Base-by-base conservation (phyloP, 179 eudicot genomes). In the Beta corolliflora region DNA sequence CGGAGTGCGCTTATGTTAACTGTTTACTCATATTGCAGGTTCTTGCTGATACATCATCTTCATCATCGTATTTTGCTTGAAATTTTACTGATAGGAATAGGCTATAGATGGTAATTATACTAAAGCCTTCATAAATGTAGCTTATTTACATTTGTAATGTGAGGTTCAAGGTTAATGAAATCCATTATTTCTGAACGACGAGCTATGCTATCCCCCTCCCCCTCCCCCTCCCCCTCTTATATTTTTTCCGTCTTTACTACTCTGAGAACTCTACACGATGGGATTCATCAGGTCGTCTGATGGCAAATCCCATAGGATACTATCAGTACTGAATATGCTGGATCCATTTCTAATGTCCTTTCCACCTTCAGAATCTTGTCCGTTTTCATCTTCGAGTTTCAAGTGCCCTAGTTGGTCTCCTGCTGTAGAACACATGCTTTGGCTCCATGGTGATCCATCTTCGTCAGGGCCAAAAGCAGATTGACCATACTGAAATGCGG, bases 11-110 rank as follows among this genome's bases (percentile, higher is more conserved):
- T 82, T 58, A 14, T 23, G 63, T 71, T 41, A 64, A 77, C 64
- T 68, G 15, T 64, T 79, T 65, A 60, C 58, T 36, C 60, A 7
- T 60, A 56, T 81, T 89, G 91, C 98, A 95, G 99, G 92, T 95
- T 67, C 95, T 95, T 80, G 97, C 94, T 81, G 98, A 95, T 90
- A 95, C 98, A 82, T 91, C 99, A 21, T 92, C 97, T 50, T 90
- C 94, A 19, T 91, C 97, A 64, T 94, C 98, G 55, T 94, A 94
- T 81, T 94, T 94, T 81, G 98, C 98, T 83, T 94, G 85, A 87
- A 82, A 18, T 41, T 59, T 78, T 36, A 59, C 31, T 21, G 15
- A 10, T 23, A 73, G 83, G 70, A 76, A 76, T 68, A 87, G 77
- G 61, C 45, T 72, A 31, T 31, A 80, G 59, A 75, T 52, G 19